These are phyloP conservation scores for Backusella australiensis DNA, from an alignment of 192 early-diverging fungal genomes.

Conservation along the genomic window DNA sequence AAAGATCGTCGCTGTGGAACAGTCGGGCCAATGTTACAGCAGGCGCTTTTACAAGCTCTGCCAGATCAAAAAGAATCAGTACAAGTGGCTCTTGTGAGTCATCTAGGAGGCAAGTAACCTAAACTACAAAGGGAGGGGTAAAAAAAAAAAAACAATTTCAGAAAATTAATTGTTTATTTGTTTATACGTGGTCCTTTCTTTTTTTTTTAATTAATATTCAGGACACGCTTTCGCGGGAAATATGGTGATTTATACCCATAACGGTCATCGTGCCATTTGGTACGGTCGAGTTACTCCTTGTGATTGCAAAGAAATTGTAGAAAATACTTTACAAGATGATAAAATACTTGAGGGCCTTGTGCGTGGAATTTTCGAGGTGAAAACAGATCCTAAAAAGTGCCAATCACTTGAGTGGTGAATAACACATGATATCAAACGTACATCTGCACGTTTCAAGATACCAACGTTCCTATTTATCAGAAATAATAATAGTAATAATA, in stretches of 20 bases:
- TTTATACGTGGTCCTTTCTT: neutral
- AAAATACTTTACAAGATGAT: conserved; percentile 37
- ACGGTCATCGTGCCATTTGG: conserved; percentile 43
- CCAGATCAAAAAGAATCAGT: conserved; percentile 13
- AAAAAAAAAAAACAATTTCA: neutral
- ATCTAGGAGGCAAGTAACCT: conserved; percentile 40
- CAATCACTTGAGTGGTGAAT: conserved; percentile 7
- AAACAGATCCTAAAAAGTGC: neutral
- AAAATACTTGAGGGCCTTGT: conserved; percentile 44
- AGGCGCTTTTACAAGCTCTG: conserved; percentile 27
- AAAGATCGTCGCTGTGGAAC: conserved; percentile 49
- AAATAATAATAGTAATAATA: neutral
- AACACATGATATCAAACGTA: neutral
- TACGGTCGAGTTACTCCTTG: conserved; percentile 50
- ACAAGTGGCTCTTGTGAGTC: conserved; percentile 37
- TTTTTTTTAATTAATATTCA: neutral
- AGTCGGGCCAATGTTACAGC: conserved; percentile 40
- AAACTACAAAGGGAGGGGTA: neutral
- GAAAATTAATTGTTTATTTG: neutral
- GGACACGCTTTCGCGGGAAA: conserved; percentile 56
- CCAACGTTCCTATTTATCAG: neutral
- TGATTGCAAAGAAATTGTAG: conserved; percentile 40
- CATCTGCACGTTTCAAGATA: neutral
- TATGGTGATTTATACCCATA: conserved; percentile 42
- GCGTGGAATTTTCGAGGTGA: conserved; percentile 41